These are phyloP conservation scores for Rubus parviflorus DNA, from an alignment of 306 rosid genomes.

Conservation along the genomic window DNA sequence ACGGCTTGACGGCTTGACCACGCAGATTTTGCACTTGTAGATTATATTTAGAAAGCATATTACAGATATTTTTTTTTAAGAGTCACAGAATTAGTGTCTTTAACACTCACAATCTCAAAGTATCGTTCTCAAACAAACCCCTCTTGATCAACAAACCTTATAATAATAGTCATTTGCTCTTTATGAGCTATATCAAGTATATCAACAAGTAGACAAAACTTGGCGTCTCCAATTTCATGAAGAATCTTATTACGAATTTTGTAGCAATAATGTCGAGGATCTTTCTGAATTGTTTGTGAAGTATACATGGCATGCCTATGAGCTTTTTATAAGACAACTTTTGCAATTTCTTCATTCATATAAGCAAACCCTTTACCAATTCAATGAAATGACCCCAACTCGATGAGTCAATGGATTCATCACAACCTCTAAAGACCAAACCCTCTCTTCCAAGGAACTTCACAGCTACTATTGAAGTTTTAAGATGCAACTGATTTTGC, in stretches of 20 bases:
- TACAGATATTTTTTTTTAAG: neutral
- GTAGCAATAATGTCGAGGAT: neutral
- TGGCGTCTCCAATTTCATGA: neutral
- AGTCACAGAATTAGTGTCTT: neutral
- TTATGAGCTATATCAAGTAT: too few species aligned
- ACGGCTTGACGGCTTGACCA: too few species aligned
- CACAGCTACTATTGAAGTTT: neutral
- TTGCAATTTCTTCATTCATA: neutral
- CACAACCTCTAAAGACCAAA: neutral
- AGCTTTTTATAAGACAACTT: neutral
- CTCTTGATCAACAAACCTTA: neutral
- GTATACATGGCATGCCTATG: neutral
- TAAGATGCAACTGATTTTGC: neutral
- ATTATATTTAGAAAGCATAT: too few species aligned
- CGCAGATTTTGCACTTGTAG: too few species aligned
- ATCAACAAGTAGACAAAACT: neutral
- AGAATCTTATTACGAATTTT: neutral
- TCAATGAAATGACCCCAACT: neutral
- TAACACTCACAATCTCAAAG: neutral
- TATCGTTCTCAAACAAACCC: neutral
- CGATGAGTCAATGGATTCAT: neutral
- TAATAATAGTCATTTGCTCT: too few species aligned
- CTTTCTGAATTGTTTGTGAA: neutral
- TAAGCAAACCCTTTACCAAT: neutral
- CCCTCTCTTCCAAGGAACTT: neutral